Percentiles rank a stretch among this genome's conserved stretches.
phyloP scores from a whole-genome alignment of 2,329 filamentous ascomycete species.

The Diaporthe nobilis region DNA sequence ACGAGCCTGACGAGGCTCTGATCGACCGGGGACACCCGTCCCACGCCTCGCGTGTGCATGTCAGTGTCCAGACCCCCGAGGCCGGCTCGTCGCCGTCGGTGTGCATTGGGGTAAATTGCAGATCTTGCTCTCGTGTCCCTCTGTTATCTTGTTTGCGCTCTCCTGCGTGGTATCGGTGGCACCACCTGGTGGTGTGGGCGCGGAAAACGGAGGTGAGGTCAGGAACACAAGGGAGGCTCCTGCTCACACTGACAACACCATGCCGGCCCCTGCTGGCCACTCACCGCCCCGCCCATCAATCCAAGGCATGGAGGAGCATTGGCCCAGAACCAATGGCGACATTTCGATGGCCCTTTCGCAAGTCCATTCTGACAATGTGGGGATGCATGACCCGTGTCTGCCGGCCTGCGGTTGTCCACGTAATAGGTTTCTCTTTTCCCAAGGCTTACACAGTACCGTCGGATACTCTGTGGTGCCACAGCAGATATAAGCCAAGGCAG shows the following conservation, averaged over 20 bases:
- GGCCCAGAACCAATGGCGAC: constrained; percentile 22
- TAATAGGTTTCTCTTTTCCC: neutral
- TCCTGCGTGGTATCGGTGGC: neutral
- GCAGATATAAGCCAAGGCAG: neutral
- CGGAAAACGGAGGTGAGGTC: neutral
- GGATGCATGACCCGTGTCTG: neutral
- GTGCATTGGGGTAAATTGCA: neutral
- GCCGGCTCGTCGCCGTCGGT: neutral
- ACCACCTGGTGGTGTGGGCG: neutral
- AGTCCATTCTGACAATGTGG: constrained; percentile 2
- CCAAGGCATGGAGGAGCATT: neutral
- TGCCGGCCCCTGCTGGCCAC: constrained; percentile 11
- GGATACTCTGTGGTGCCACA: neutral
- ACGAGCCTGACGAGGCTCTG: constrained; percentile 21
- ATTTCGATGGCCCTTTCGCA: constrained; percentile 23
- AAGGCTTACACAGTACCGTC: neutral
- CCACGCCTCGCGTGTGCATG: constrained; percentile 7
- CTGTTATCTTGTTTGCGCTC: neutral
- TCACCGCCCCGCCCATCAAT: constrained; percentile 17
- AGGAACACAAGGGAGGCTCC: neutral
- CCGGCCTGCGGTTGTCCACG: constrained; percentile 5
- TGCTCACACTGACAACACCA: neutral
- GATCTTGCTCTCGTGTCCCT: constrained; percentile 6
- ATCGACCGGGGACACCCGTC: constrained; percentile 27
- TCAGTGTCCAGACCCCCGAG: constrained; percentile 4